Evolutionary conservation across 2,329 filamentous ascomycete genomes (phyloP).

Genomic region (Colletotrichum tanaceti): DNA sequence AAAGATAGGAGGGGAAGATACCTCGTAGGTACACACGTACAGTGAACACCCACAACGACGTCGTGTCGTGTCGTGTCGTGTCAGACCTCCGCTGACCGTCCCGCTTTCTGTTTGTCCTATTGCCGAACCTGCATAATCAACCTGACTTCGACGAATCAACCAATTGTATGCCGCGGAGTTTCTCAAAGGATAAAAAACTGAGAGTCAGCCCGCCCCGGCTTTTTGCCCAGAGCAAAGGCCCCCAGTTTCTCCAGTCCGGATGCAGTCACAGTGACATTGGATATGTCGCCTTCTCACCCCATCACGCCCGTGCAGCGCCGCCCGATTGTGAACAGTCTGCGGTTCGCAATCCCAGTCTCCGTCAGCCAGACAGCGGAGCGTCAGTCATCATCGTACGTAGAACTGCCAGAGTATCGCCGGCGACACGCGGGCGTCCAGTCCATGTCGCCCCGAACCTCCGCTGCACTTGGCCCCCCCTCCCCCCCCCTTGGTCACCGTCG

Average conservation of each 20-base stretch:
- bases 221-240: slow-evolving; percentile 6
- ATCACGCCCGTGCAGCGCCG: neutral
- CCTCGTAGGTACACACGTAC: too few relatives aligned
- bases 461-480: slow-evolving; percentile 28
- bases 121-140: slow-evolving; percentile 2
- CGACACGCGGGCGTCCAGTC: neutral
- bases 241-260: neutral
- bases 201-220: slow-evolving; percentile 20
- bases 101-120: slow-evolving; percentile 3
- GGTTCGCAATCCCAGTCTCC: neutral
- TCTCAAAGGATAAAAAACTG: neutral
- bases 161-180: slow-evolving; percentile 10
- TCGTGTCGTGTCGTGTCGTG: neutral
- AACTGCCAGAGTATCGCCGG: neutral
- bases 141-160: neutral
- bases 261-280: slow-evolving; percentile 5
- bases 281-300: slow-evolving; percentile 26
- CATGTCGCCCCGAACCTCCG: slow-evolving; percentile 30
- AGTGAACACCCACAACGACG: too few relatives aligned
- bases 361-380: neutral
- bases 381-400: neutral
- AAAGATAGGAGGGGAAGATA: neutral
- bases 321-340: neutral
- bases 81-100: slow-evolving; percentile 10
- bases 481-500: slow-evolving; percentile 33